phyloP scores from a whole-genome alignment of 306 rosid species.

The Quercus glauca region DNA sequence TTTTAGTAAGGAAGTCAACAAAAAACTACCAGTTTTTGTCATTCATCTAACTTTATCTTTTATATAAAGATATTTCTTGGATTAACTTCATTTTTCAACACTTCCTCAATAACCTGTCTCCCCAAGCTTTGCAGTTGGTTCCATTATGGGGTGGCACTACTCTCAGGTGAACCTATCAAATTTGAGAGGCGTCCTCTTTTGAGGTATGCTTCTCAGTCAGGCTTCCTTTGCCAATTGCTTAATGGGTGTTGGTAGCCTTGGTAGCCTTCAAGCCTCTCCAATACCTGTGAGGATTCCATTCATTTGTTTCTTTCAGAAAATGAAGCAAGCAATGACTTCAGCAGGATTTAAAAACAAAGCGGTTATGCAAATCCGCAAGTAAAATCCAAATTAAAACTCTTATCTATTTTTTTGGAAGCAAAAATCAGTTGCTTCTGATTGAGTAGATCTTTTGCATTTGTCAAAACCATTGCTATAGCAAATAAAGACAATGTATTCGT shows the following conservation, averaged over 20 bases:
- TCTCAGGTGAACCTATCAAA: slow-evolving; percentile 61
- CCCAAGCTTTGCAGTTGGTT: slow-evolving; percentile 69
- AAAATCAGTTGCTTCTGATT: neutral
- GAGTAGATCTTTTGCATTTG: slow-evolving; percentile 8
- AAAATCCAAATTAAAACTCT: slow-evolving; percentile 2
- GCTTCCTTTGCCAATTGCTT: slow-evolving; percentile 48
- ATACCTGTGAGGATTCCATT: slow-evolving; percentile 24
- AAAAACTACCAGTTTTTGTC: slow-evolving; percentile 36
- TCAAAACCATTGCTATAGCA: slow-evolving; percentile 1
- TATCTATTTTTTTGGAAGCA: slow-evolving; percentile 7
- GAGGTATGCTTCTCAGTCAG: slow-evolving; percentile 93
- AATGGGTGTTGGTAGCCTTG: slow-evolving; percentile 38
- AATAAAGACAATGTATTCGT: slow-evolving; percentile 12
- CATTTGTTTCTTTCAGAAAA: slow-evolving; percentile 10
- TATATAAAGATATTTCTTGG: slow-evolving; percentile 39
- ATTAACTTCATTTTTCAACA: slow-evolving; percentile 44
- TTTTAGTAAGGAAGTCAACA: slow-evolving; percentile 64
- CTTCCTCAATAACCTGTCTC: slow-evolving; percentile 54
- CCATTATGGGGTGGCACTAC: slow-evolving; percentile 58
- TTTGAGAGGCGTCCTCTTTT: slow-evolving; percentile 84
- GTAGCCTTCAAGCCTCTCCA: slow-evolving; percentile 41
- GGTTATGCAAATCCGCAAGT: neutral
- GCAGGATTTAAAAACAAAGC: neutral
- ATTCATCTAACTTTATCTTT: slow-evolving; percentile 35
- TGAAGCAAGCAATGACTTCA: slow-evolving; percentile 11